phyloP scores from a whole-genome alignment of 805 yeast species.

The Ascoidea tarda region DNA sequence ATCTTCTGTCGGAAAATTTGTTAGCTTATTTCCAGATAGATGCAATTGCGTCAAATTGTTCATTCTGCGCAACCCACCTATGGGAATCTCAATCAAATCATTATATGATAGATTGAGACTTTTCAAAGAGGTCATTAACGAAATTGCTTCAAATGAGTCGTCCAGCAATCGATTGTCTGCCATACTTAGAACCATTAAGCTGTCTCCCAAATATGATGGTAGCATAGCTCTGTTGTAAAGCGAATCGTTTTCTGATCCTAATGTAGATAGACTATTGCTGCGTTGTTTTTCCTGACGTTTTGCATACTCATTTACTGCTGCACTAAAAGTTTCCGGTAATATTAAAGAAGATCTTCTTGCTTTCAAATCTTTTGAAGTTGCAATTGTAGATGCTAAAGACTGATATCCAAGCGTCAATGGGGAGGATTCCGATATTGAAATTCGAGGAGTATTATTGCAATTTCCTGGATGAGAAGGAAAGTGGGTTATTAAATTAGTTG shows the following conservation, averaged over 20 bases:
- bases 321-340: not conserved
- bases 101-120: slow-evolving; percentile 72
- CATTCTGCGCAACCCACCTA: slow-evolving; percentile 49
- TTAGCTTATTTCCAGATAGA: slow-evolving; percentile 71
- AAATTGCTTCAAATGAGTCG: slow-evolving; percentile 55
- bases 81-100: slow-evolving; percentile 68
- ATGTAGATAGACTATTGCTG: not conserved
- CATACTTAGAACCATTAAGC: slow-evolving; percentile 42
- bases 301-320: not conserved
- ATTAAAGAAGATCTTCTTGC: not conserved
- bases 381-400: not conserved
- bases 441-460: not conserved
- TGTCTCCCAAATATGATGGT: slow-evolving; percentile 23
- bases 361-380: not conserved
- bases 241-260: not conserved
- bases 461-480: slow-evolving; percentile 9
- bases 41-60: slow-evolving; percentile 47
- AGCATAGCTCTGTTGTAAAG: no score
- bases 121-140: slow-evolving; percentile 41
- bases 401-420: no score
- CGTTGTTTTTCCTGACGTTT: not conserved
- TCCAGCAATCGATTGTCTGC: slow-evolving; percentile 81
- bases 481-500: slow-evolving; percentile 43
- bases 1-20: slow-evolving; percentile 77
- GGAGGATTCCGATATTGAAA: not conserved